Evolutionary conservation across 2,329 filamentous ascomycete species (phyloP).

Genomic region (Cadophora sp.): DNA sequence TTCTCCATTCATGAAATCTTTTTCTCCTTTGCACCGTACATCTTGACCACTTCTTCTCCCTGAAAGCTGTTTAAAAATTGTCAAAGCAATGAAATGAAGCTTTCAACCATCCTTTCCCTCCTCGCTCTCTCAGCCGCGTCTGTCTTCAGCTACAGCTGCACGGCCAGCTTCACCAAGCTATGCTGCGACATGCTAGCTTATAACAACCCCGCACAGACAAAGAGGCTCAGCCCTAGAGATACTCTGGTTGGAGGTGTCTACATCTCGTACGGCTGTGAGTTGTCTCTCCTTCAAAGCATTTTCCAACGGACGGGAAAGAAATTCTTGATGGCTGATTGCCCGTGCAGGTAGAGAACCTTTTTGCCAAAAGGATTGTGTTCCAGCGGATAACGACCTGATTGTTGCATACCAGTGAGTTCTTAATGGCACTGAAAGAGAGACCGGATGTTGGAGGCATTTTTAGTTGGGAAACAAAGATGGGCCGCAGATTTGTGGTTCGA

Average conservation of each 20-base stretch:
- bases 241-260: slow-evolving; percentile 3
- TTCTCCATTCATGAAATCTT: too few species aligned
- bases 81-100: background rate
- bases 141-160: background rate
- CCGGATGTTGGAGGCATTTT: background rate
- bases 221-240: background rate
- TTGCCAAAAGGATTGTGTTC: background rate
- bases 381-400: background rate
- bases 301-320: background rate
- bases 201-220: background rate
- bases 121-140: background rate
- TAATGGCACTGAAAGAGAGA: background rate
- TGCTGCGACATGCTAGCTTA: slow-evolving; percentile 1
- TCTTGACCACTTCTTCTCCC: too few species aligned
- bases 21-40: too few species aligned
- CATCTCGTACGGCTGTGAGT: background rate
- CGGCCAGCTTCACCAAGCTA: background rate
- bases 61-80: too few species aligned
- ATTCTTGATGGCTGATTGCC: background rate
- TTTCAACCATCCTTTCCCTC: background rate
- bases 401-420: background rate
- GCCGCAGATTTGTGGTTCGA: slow-evolving; percentile 1
- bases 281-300: background rate
- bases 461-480: background rate
- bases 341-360: background rate